phyloP scores from a whole-genome alignment of 2,329 filamentous ascomycete genomes.

The Cadophora sp. region DNA sequence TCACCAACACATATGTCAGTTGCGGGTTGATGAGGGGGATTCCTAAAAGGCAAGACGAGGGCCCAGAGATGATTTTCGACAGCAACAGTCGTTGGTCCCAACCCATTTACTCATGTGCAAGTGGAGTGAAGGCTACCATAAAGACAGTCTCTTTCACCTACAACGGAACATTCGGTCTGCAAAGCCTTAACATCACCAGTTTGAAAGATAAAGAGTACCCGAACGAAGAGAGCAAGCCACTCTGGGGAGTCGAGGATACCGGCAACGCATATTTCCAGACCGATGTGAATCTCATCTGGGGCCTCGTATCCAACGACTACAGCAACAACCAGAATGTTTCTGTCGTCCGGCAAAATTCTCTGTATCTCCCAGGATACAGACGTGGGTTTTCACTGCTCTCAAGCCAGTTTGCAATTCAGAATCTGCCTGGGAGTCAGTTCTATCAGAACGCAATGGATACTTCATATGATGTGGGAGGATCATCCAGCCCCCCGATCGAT shows the following conservation, averaged over 20 bases:
- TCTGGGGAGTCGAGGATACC: conserved; percentile 50
- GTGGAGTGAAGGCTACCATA: conserved; percentile 50
- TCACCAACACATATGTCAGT: conserved; percentile 50
- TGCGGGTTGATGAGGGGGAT: conserved; percentile 52
- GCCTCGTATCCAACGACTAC: conserved; percentile 46
- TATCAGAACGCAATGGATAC: conserved; percentile 28
- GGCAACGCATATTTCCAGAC: conserved; percentile 33
- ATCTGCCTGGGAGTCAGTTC: conserved; percentile 48
- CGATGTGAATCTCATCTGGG: conserved; percentile 49
- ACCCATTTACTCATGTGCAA: conserved; percentile 54
- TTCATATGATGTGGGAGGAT: conserved; percentile 18
- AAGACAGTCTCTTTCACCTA: conserved; percentile 53
- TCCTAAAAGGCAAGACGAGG: conserved; percentile 47
- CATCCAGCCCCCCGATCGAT: conserved; percentile 33
- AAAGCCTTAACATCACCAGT: conserved; percentile 45
- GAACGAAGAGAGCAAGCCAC: conserved; percentile 36
- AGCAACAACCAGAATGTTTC: conserved; percentile 45
- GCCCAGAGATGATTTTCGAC: conserved; percentile 48
- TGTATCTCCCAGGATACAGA: conserved; percentile 33
- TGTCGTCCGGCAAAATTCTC: conserved; percentile 37
- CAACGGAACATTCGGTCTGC: conserved; percentile 50
- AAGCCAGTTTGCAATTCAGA: conserved; percentile 31
- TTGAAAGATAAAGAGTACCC: conserved; percentile 47
- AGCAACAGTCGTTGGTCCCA: conserved; percentile 51
- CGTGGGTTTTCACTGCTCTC: neutral